These are phyloP conservation scores for Wickerhamiella lipophila DNA, from an alignment of 805 yeast genomes.

Conservation along the genomic window DNA sequence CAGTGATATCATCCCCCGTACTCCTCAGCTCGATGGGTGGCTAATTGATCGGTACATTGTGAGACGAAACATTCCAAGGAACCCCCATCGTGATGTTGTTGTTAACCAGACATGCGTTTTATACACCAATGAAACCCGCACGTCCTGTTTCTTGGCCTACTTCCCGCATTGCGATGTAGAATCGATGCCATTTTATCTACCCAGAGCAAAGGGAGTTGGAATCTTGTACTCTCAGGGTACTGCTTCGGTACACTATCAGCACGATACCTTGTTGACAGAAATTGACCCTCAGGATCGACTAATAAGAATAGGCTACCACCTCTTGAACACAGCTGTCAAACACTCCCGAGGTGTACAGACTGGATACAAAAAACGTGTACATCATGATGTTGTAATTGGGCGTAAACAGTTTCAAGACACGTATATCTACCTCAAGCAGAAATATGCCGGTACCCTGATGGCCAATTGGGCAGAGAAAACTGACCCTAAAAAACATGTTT, in stretches of 20 bases:
- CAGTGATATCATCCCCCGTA: conserved; percentile 13
- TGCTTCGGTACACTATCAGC: conserved; percentile 58
- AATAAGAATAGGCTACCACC: conserved; percentile 67
- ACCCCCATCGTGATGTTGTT: conserved; percentile 71
- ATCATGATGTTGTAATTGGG: conserved; percentile 76
- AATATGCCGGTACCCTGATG: conserved; percentile 61
- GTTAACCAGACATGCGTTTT: conserved; percentile 74
- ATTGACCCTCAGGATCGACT: conserved; percentile 38
- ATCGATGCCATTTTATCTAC: conserved; percentile 79
- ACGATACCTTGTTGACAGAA: conserved; percentile 25
- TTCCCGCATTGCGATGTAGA: conserved; percentile 58
- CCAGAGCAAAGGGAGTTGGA: conserved; percentile 69
- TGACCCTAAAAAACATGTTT: conserved; percentile 90
- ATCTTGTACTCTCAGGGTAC: conserved; percentile 34
- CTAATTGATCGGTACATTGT: conserved; percentile 34
- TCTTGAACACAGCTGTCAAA: conserved; percentile 65
- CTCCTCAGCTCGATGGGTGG: conserved; percentile 11
- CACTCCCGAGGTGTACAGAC: conserved; percentile 73
- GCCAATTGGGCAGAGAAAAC: conserved; percentile 87
- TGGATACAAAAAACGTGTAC: conserved; percentile 80
- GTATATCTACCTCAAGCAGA: conserved; percentile 68
- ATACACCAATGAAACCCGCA: conserved; percentile 24
- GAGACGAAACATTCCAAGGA: conserved; percentile 83
- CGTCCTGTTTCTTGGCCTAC: conserved; percentile 47
- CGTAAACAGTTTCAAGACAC: conserved; percentile 72